Evolutionary conservation across 495 filamentous ascomycete species (phyloP).

Genomic region (Xanthoparmelia taractica): DNA sequence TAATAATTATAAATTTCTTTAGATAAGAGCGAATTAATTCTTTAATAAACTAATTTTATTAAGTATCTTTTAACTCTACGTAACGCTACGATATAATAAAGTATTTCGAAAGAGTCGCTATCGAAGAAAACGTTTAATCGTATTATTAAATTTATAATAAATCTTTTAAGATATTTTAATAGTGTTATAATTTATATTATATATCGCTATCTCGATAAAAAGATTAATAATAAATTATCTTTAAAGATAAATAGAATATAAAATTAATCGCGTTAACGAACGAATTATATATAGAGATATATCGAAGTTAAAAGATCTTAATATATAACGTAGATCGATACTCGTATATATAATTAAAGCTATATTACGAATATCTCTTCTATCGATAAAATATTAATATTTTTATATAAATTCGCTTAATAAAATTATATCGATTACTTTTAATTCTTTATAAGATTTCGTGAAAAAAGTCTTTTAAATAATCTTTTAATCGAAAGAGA

Average conservation of each 20-base stretch:
- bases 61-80: background rate
- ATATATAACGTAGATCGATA: background rate
- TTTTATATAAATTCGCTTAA: background rate
- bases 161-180: background rate
- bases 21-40: background rate
- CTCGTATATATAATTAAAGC: background rate
- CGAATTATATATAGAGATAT: background rate
- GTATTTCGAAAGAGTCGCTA: background rate
- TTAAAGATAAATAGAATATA: background rate
- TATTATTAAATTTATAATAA: background rate
- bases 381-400: background rate
- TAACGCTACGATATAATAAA: background rate
- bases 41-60: background rate
- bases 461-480: background rate
- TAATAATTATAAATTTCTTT: background rate
- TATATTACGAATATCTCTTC: background rate
- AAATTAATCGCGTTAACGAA: background rate
- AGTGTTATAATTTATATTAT: background rate
- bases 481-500: background rate
- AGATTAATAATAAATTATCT: background rate
- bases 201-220: background rate
- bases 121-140: background rate
- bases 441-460: background rate
- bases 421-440: background rate
- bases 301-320: background rate